phyloP scores from a whole-genome alignment of 78 protist genomes.

The Goniomonas avonlea region DNA sequence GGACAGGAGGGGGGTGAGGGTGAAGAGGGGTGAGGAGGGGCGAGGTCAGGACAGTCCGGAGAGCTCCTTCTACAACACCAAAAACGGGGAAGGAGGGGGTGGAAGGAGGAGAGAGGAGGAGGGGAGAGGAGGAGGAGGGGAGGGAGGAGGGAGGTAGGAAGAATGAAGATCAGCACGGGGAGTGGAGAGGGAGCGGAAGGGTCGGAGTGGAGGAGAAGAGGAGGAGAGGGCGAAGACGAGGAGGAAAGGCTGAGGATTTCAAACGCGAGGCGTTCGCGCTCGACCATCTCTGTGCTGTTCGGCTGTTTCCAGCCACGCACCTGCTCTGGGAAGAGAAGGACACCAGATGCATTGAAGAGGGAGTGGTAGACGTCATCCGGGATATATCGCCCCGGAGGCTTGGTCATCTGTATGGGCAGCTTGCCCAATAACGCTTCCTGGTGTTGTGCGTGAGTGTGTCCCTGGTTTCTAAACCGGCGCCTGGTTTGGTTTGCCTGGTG shows the following conservation, averaged over 20 bases:
- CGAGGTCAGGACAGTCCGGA: not conserved
- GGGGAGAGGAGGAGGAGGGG: not conserved
- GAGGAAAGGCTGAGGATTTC: not conserved
- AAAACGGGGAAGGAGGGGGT: not conserved
- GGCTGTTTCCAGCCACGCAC: too few species aligned
- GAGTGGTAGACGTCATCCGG: too few species aligned
- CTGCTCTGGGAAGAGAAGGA: too few species aligned
- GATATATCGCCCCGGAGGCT: too few species aligned
- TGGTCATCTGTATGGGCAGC: too few species aligned
- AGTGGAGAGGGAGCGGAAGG: not conserved
- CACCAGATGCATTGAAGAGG: too few species aligned
- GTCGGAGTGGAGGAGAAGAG: not conserved
- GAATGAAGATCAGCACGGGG: not conserved
- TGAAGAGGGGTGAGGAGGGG: not conserved
- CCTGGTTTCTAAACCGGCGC: too few species aligned
- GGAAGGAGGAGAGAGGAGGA: not conserved
- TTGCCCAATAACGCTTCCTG: too few species aligned
- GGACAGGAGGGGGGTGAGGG: not conserved
- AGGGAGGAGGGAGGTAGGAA: not conserved
- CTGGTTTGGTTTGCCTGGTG: too few species aligned
- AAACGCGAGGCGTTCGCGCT: too few species aligned
- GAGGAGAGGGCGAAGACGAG: not conserved
- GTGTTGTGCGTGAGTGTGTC: too few species aligned
- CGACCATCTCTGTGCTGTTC: too few species aligned
- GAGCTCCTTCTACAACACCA: not conserved